Evolutionary conservation across 176 grass and related monocot genomes (phyloP).

Genomic region (Poa annua): DNA sequence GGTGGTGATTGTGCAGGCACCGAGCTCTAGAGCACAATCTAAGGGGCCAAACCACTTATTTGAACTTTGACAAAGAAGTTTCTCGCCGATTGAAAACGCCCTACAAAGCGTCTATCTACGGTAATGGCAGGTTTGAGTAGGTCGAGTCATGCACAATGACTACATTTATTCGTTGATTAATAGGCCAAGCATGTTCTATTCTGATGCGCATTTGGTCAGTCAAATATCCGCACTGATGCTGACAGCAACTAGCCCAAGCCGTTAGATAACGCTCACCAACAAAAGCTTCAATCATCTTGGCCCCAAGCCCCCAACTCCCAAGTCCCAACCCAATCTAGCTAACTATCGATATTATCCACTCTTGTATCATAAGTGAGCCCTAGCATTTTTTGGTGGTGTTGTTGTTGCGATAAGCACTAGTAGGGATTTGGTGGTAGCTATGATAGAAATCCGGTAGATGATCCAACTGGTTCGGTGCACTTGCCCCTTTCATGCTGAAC

Average conservation of each 20-base stretch:
- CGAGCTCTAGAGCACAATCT: not conserved
- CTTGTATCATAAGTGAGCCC: slow-evolving; percentile 23
- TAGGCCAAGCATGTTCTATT: not conserved
- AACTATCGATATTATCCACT: slow-evolving; percentile 15
- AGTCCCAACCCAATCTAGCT: slow-evolving; percentile 1
- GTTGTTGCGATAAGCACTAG: slow-evolving; percentile 3
- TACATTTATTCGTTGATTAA: not conserved
- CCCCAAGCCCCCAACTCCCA: not conserved
- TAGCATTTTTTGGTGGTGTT: not conserved
- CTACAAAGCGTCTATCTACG: not conserved
- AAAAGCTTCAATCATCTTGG: slow-evolving; percentile 28
- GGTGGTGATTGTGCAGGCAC: not conserved
- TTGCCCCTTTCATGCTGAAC: slow-evolving; percentile 25
- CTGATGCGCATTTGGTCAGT: not conserved
- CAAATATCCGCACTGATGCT: not conserved
- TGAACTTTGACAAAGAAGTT: not conserved
- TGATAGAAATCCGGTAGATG: slow-evolving; percentile 1
- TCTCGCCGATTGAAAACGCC: not conserved
- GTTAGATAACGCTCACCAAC: slow-evolving; percentile 26
- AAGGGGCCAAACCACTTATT: not conserved
- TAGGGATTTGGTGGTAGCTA: slow-evolving; percentile 31
- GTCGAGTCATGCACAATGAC: not conserved
- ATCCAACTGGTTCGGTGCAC: not conserved
- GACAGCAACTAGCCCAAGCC: slow-evolving; percentile 8
- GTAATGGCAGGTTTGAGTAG: not conserved